Evolutionary conservation across 306 rosid species (phyloP).

Genomic region (Hippophae rhamnoides): DNA sequence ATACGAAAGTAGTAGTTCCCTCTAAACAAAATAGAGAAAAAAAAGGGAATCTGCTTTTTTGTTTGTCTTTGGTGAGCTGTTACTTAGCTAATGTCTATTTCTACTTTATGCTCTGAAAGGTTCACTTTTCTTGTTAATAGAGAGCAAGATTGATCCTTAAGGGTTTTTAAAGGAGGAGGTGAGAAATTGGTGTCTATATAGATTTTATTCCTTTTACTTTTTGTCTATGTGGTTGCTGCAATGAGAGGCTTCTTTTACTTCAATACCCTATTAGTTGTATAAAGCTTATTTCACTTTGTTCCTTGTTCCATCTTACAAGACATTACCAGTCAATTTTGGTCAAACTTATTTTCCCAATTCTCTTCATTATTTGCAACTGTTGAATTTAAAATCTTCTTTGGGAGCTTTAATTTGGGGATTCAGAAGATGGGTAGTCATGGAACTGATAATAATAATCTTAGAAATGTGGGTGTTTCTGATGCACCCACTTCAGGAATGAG

Average conservation of each 20-base stretch:
- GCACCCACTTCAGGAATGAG: constrained; percentile 44
- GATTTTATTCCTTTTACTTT: constrained; percentile 70
- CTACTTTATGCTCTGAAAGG: constrained; percentile 97
- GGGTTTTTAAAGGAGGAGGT: constrained; percentile 41
- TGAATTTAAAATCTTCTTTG: constrained; percentile 15
- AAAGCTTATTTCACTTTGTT: constrained; percentile 84
- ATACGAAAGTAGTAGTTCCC: constrained; percentile 32
- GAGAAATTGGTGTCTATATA: constrained; percentile 27
- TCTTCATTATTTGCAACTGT: constrained; percentile 27
- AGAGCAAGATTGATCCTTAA: constrained; percentile 39
- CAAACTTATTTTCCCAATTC: constrained; percentile 57
- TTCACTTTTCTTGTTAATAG: constrained; percentile 68
- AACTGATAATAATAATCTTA: constrained; percentile 33
- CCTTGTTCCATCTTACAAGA: constrained; percentile 89
- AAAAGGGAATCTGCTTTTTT: constrained; percentile 96
- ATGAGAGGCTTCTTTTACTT: constrained; percentile 69
- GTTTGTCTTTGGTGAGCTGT: constrained; percentile 65
- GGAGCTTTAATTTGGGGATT: constrained; percentile 26
- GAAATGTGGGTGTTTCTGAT: constrained; percentile 41
- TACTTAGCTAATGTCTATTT: constrained; percentile 50
- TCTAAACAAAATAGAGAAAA: constrained; percentile 32
- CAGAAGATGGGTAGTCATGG: constrained; percentile 64
- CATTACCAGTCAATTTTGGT: constrained; percentile 56
- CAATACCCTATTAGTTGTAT: constrained; percentile 52
- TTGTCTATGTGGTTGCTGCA: constrained; percentile 45